A percentile compares a stretch with the other conserved stretches of the same genome.
phyloP scores from a whole-genome alignment of 192 early-diverging fungal species.

The Oehlia diaphana region DNA sequence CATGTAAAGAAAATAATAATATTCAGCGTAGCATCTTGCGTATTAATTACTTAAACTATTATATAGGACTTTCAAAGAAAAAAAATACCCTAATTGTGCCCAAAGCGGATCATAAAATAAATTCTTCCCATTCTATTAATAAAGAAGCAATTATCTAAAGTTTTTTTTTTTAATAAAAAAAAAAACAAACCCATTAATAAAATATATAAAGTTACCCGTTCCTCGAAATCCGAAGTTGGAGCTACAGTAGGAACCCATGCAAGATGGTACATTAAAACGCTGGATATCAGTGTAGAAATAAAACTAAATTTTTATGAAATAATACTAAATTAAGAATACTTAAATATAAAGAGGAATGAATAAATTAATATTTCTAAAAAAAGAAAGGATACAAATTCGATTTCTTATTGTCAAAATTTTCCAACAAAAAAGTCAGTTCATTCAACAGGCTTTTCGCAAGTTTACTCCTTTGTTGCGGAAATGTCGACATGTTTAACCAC shows the following conservation, averaged over 20 bases:
- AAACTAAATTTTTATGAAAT: slow-evolving; percentile 28
- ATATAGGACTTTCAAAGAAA: too few species aligned
- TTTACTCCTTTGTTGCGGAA: slow-evolving; percentile 34
- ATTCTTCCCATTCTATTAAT: slow-evolving; percentile 33
- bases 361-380: neutral
- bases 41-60: neutral
- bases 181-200: neutral
- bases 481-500: slow-evolving; percentile 51
- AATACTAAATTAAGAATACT: neutral
- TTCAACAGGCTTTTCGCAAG: slow-evolving; percentile 36
- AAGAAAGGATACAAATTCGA: slow-evolving; percentile 33
- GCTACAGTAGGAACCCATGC: slow-evolving; percentile 60
- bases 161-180: neutral
- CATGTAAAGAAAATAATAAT: neutral
- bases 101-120: slow-evolving; percentile 56
- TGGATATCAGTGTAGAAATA: slow-evolving; percentile 50
- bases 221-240: slow-evolving; percentile 41
- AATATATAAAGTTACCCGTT: slow-evolving; percentile 31
- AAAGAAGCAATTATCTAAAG: neutral
- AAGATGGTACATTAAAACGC: slow-evolving; percentile 52
- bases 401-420: slow-evolving; percentile 33
- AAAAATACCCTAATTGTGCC: slow-evolving; percentile 52
- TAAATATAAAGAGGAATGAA: neutral
- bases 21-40: neutral
- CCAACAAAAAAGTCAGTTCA: slow-evolving; percentile 38